A percentile compares a stretch with the other conserved stretches of the same genome.
phyloP scores from a whole-genome alignment of 331 rosid species.

The Quercus lobata region DNA sequence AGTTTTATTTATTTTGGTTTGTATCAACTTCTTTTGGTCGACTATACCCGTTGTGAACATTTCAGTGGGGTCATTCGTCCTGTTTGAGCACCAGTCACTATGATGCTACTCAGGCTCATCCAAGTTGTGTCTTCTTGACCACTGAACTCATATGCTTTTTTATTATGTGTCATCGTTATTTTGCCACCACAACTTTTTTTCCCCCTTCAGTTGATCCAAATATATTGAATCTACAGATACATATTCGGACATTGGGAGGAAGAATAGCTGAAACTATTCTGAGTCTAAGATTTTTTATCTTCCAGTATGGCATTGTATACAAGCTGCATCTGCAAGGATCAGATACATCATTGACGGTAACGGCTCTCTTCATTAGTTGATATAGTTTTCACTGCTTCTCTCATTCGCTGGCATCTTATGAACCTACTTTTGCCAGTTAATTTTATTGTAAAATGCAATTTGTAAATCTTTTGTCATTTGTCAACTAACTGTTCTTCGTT shows the following conservation, averaged over 20 bases:
- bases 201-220: neutral
- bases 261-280: slow-evolving; percentile 85
- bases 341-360: slow-evolving; percentile 79
- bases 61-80: neutral
- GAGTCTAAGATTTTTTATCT: slow-evolving; percentile 88
- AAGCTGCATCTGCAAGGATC: slow-evolving; percentile 60
- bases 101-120: neutral
- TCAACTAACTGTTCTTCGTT: neutral
- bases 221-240: slow-evolving; percentile 46
- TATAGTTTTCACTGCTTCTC: neutral
- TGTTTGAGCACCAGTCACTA: neutral
- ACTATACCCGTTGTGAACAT: neutral
- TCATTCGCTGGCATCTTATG: neutral
- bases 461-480: neutral
- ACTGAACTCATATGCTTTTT: neutral
- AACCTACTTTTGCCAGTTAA: neutral
- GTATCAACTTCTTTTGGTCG: neutral
- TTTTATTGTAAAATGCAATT: neutral
- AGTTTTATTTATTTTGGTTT: neutral
- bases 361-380: slow-evolving; percentile 11
- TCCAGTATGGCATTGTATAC: slow-evolving; percentile 94
- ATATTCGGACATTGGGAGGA: slow-evolving; percentile 70
- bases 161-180: neutral
- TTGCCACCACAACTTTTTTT: neutral
- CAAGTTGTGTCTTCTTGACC: neutral